Conservation (phyloP, 257 asterid genomes). For the Coffea canephora region DNA sequence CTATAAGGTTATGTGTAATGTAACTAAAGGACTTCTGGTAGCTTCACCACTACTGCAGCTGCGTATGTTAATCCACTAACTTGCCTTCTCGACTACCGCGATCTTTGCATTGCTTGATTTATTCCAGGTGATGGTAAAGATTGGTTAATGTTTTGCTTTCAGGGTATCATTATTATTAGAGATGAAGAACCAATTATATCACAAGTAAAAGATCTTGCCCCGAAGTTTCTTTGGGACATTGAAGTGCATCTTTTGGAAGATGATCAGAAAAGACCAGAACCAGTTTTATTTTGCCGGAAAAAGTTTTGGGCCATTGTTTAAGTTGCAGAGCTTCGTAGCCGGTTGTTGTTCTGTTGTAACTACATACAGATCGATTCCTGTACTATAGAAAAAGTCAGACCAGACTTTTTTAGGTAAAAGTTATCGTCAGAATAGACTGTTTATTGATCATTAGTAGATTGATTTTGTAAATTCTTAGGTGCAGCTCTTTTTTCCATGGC, state of each 20-base stretch:
- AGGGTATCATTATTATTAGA: slow-evolving; percentile 75
- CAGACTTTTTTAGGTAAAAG: background rate
- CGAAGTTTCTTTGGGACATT: slow-evolving; percentile 79
- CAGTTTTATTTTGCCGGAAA: slow-evolving; percentile 72
- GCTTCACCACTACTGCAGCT: background rate
- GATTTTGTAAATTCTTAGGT: slow-evolving; percentile 6
- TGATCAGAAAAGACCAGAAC: slow-evolving; percentile 46
- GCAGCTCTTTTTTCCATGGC: slow-evolving; percentile 2
- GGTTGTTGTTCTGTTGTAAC: slow-evolving; percentile 7
- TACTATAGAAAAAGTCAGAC: background rate
- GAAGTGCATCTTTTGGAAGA: slow-evolving; percentile 63
- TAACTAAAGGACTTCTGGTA: background rate
- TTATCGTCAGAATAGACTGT: background rate
- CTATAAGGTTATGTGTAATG: background rate
- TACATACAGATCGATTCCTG: background rate
- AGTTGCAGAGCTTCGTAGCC: slow-evolving; percentile 4
- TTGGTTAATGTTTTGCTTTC: slow-evolving; percentile 17
- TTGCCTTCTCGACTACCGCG: background rate
- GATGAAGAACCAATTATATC: slow-evolving; percentile 65
- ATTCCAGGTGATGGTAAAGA: background rate
- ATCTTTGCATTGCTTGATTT: background rate
- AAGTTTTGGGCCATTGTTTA: slow-evolving; percentile 79
- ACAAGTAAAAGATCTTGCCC: slow-evolving; percentile 54
- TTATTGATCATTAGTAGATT: slow-evolving; percentile 2
- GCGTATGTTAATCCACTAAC: background rate